Base-by-base conservation (phyloP, 2,329 filamentous ascomycete genomes). In the Neophaeococcomyces mojaviensis region DNA sequence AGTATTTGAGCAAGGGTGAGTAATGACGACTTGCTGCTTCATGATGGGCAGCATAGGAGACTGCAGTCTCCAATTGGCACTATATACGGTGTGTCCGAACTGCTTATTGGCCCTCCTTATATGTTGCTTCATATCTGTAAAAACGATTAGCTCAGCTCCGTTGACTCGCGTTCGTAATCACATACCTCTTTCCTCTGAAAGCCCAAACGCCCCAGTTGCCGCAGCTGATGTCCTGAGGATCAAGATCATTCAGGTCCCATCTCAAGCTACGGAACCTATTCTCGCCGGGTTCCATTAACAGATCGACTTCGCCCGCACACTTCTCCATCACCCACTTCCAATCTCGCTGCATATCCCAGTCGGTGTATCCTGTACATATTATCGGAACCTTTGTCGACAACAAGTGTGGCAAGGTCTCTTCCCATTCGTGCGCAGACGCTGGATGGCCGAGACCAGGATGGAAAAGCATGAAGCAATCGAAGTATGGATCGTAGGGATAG, bases 131-230 rank as follows among this genome's bases (percentile, higher is more conserved):
- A 34, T 58, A 58, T 45, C 56, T 58, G 47, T 47, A 22, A 39
- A 34, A 36, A 12, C 15, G 15, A 45, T 54, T 44, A 53, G 49
- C 18, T 15, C 32, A 26, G 5, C n/a, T 31, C 6, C 7, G 2
- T 35, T 35, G 9, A 15, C 20, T 19, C 19, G 28, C n/a, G 18
- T n/a, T 24, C 20, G 31, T 12, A 3, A 20, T 4, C 34, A 57
- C 78, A 58, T 78, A 96, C 79, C 90, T 84, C 79, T 98, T 98
- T 58, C 92, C 92, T 68, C 92, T 80, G 72, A 98, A 98, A 12
- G 84, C 88, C 88, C 94, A 98, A 2, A 95, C 73, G 9, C 92
- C 92, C 88, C 88, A 98, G 66, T 98, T 98, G 46, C 92, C 90
- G 60, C 88, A 94, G 58, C 84, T 95, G 52, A 97, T 74, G 65